These are phyloP conservation scores for Astragalus glycyphyllos DNA, from an alignment of 306 rosid genomes.

Conservation along the genomic window DNA sequence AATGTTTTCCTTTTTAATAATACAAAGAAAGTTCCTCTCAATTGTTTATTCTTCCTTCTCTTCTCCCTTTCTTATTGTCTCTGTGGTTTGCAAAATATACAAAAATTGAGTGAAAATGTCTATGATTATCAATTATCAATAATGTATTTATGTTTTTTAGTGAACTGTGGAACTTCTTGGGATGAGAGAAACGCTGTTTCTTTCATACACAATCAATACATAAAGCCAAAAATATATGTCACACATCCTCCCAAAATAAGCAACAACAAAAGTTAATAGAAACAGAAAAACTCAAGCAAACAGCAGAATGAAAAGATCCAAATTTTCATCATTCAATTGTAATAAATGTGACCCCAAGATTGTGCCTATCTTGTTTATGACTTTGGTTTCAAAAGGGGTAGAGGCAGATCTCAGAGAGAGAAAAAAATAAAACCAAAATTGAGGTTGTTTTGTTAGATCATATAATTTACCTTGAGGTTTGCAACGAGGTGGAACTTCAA, in stretches of 20 bases:
- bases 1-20: neutral
- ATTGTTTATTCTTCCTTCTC: slow-evolving; percentile 19
- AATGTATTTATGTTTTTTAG: neutral
- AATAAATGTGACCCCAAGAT: neutral
- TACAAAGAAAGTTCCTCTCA: slow-evolving; percentile 40
- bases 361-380: neutral
- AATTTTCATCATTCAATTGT: slow-evolving; percentile 4
- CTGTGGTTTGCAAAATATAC: slow-evolving; percentile 2
- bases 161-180: neutral
- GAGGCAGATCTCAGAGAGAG: slow-evolving; percentile 37
- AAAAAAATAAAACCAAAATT: neutral
- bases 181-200: slow-evolving; percentile 34
- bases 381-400: slow-evolving; percentile 24
- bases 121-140: no score
- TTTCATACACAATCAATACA: slow-evolving; percentile 38
- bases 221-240: slow-evolving; percentile 35
- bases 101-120: slow-evolving; percentile 1
- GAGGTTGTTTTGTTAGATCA: slow-evolving; percentile 17
- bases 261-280: neutral
- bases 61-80: slow-evolving; percentile 5
- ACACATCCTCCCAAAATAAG: neutral
- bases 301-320: slow-evolving; percentile 15
- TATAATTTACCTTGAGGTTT: slow-evolving; percentile 62
- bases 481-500: slow-evolving; percentile 90
- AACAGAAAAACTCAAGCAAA: slow-evolving; percentile 1